These are phyloP conservation scores for Kwoniella sp. DNA, from an alignment of 768 basidiomycete species.

Conservation along the genomic window DNA sequence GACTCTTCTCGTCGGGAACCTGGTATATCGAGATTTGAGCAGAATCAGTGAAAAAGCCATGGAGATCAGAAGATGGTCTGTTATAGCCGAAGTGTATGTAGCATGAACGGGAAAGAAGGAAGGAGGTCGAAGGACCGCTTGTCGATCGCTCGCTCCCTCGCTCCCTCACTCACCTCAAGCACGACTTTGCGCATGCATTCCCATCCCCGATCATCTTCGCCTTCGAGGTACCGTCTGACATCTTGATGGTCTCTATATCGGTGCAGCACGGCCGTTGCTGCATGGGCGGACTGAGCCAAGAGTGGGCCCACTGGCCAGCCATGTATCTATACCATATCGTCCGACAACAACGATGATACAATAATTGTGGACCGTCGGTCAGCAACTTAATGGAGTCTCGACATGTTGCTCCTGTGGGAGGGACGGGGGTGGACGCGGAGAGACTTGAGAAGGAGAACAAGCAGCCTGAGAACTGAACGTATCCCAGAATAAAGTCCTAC, in stretches of 20 bases:
- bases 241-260: conserved; percentile 40
- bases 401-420: not conserved
- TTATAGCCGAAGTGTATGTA: too few species aligned
- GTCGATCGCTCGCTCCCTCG: too few species aligned
- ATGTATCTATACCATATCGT: conserved; percentile 30
- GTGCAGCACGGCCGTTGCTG: conserved; percentile 53
- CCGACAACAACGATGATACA: too few species aligned
- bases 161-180: conserved; percentile 29
- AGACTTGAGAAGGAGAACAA: not conserved
- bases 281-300: conserved; percentile 56
- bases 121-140: too few species aligned
- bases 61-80: not conserved
- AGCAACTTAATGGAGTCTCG: not conserved
- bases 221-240: conserved; percentile 46
- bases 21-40: conserved; percentile 3
- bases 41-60: not conserved
- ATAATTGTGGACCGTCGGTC: too few species aligned
- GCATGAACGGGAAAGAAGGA: not conserved
- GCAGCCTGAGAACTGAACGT: not conserved
- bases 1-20: conserved; percentile 33
- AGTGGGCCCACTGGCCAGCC: conserved; percentile 54
- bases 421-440: not conserved
- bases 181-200: conserved; percentile 52
- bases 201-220: conserved; percentile 34
- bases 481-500: too few species aligned